Evolutionary conservation across 176 grass and related monocot species (phyloP).

Genomic region (Bolboschoenus planiculmis): DNA sequence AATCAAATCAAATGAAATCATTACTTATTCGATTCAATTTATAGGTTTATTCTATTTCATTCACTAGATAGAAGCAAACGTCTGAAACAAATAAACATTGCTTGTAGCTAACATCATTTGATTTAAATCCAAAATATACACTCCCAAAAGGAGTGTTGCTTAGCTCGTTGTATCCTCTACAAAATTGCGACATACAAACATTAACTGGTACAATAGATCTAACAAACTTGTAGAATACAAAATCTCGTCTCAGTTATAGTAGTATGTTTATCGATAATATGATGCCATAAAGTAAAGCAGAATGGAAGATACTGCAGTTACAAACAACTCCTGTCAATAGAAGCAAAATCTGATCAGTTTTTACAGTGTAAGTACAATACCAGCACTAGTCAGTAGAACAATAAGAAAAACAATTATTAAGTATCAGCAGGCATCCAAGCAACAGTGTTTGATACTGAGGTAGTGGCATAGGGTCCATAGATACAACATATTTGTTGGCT

Average conservation of each 20-base stretch:
- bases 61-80: no score
- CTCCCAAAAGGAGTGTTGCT: background rate
- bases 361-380: background rate
- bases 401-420: background rate
- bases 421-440: background rate
- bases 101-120: background rate
- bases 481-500: background rate
- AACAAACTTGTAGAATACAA: constrained; percentile 4
- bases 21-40: no score
- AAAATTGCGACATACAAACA: background rate
- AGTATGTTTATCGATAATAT: constrained; percentile 39
- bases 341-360: constrained; percentile 1
- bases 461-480: background rate
- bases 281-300: constrained; percentile 53
- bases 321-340: constrained; percentile 48
- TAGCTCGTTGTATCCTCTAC: background rate
- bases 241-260: background rate
- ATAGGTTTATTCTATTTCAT: no score
- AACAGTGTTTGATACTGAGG: background rate
- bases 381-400: background rate
- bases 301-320: constrained; percentile 37
- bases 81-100: background rate
- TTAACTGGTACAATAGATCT: background rate
- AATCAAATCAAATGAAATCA: no score
- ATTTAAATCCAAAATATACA: background rate